These are phyloP conservation scores for Cryphonectria radicalis DNA, from an alignment of 2,329 filamentous ascomycete species.

Conservation along the genomic window DNA sequence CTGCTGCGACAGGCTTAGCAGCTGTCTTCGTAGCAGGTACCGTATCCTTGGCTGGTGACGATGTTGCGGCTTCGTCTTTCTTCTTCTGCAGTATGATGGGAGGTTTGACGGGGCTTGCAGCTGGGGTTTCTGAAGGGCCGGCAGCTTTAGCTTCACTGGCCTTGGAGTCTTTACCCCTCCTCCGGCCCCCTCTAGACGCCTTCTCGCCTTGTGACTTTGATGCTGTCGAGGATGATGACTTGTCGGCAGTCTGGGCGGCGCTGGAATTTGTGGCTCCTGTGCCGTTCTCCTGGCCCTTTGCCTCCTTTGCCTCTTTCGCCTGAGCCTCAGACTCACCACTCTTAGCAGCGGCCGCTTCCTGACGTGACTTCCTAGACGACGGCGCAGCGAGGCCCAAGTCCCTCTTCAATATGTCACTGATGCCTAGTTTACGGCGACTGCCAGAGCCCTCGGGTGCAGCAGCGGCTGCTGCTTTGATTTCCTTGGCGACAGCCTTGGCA, in stretches of 20 bases:
- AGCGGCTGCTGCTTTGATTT: slow-evolving; percentile 37
- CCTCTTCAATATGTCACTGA: slow-evolving; percentile 67
- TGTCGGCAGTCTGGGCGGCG: slow-evolving; percentile 23
- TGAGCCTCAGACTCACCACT: slow-evolving; percentile 56
- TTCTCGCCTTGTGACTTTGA: slow-evolving; percentile 35
- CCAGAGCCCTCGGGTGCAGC: slow-evolving; percentile 49
- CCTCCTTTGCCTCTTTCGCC: slow-evolving; percentile 42
- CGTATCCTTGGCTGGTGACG: slow-evolving; percentile 34
- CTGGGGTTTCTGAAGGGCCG: slow-evolving; percentile 34
- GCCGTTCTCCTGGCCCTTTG: slow-evolving; percentile 31
- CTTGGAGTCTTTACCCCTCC: slow-evolving; percentile 29
- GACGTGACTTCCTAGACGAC: slow-evolving; percentile 63
- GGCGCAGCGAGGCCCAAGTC: slow-evolving; percentile 68
- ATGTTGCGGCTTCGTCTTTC: slow-evolving; percentile 35
- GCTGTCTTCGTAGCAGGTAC: slow-evolving; percentile 24
- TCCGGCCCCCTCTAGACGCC: slow-evolving; percentile 30
- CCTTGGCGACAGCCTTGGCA: slow-evolving; percentile 47
- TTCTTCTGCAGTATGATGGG: slow-evolving; percentile 46
- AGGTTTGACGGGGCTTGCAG: slow-evolving; percentile 38
- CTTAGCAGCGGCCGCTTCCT: slow-evolving; percentile 38
- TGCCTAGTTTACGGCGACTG: slow-evolving; percentile 59
- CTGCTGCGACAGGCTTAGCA: slow-evolving; percentile 34
- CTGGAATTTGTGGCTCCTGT: slow-evolving; percentile 31
- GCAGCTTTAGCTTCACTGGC: slow-evolving; percentile 34
- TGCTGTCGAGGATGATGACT: slow-evolving; percentile 35